Percentiles rank a stretch among this genome's conserved stretches.
phyloP scores from a whole-genome alignment of 2,329 filamentous ascomycete species.

The Fusarium falciforme region DNA sequence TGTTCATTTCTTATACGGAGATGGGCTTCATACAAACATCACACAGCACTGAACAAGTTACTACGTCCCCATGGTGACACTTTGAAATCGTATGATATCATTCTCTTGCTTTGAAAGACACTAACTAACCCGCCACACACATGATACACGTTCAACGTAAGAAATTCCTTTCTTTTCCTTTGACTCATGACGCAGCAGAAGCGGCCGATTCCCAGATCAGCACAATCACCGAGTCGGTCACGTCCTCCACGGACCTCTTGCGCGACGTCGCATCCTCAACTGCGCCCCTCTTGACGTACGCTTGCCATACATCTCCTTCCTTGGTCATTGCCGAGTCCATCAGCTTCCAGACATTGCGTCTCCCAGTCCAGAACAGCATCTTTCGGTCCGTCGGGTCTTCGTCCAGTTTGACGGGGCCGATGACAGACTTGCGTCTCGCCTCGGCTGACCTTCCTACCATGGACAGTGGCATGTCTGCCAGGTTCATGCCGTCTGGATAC shows the following conservation, averaged over 20 bases:
- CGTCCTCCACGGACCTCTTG: slow-evolving; percentile 29
- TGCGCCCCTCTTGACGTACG: slow-evolving; percentile 53
- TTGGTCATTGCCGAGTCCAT: slow-evolving; percentile 52
- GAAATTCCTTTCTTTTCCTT: slow-evolving; percentile 12
- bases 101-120: neutral
- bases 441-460: slow-evolving; percentile 5
- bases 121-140: slow-evolving; percentile 6
- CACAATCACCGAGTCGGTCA: slow-evolving; percentile 42
- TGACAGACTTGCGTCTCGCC: slow-evolving; percentile 31
- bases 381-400: slow-evolving; percentile 44
- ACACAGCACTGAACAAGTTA: neutral
- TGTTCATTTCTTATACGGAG: neutral
- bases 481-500: slow-evolving; percentile 53
- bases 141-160: slow-evolving; percentile 29
- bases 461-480: slow-evolving; percentile 35
- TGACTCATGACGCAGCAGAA: slow-evolving; percentile 20
- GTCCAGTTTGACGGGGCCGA: slow-evolving; percentile 49
- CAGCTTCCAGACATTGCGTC: slow-evolving; percentile 54
- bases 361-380: slow-evolving; percentile 51
- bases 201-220: slow-evolving; percentile 42
- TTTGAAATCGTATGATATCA: neutral
- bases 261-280: slow-evolving; percentile 20
- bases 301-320: slow-evolving; percentile 58
- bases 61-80: neutral
- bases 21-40: neutral